phyloP scores from a whole-genome alignment of 768 basidiomycete genomes.

The Tulasnella sp. region DNA sequence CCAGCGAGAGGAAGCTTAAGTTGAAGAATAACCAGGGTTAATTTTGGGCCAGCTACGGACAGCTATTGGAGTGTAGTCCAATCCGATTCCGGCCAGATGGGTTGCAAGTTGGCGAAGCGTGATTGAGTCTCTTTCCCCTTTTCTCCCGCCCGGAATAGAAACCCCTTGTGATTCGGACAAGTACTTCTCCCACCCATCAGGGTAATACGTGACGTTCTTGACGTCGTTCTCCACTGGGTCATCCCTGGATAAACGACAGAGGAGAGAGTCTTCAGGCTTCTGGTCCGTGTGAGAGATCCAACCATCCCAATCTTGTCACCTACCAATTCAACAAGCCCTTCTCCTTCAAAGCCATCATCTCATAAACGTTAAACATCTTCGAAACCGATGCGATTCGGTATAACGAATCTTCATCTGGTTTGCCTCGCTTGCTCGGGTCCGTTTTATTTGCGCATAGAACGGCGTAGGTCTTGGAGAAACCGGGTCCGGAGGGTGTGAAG shows the following conservation, averaged over 20 bases:
- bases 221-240: no score
- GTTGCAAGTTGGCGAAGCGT: no score
- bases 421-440: no score
- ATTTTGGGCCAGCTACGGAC: slow-evolving; percentile 50
- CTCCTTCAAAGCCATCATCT: no score
- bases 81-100: no score
- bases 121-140: slow-evolving; percentile 6
- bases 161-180: background rate
- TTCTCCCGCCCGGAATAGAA: no score
- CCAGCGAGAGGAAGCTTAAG: background rate
- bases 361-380: no score
- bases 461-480: slow-evolving; percentile 55
- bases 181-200: slow-evolving; percentile 36
- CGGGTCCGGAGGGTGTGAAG: slow-evolving; percentile 51
- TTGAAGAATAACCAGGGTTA: slow-evolving; percentile 6
- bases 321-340: slow-evolving; percentile 47
- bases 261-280: slow-evolving; percentile 21
- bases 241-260: slow-evolving; percentile 36
- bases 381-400: no score
- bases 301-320: background rate
- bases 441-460: slow-evolving; percentile 51
- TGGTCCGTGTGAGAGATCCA: no score
- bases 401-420: no score
- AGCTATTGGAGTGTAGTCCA: no score
- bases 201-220: slow-evolving; percentile 46